A percentile compares a stretch with the other conserved stretches of the same genome.
These are phyloP conservation scores for Xylaria sp. DNA, from an alignment of 2,329 filamentous ascomycete genomes.

Conservation along the genomic window DNA sequence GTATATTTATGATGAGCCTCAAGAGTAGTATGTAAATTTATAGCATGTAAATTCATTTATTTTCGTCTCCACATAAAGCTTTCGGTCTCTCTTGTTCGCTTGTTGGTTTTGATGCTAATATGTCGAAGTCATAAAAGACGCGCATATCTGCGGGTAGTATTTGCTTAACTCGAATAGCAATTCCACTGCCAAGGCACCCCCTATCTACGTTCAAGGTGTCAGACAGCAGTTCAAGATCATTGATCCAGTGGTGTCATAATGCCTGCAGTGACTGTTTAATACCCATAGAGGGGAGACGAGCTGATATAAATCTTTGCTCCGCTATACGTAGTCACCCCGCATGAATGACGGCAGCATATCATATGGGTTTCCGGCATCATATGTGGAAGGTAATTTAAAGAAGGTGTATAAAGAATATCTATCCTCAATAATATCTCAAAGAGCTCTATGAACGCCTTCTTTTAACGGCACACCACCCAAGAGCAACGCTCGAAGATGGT, in stretches of 20 bases:
- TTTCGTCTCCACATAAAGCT: neutral
- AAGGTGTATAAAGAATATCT: neutral
- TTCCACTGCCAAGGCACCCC: too few species aligned
- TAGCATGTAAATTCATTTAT: neutral
- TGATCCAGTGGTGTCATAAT: neutral
- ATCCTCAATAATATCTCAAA: neutral
- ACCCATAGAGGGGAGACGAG: neutral
- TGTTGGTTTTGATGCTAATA: too few species aligned
- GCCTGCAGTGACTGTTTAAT: neutral
- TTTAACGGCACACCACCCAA: too few species aligned
- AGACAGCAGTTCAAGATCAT: neutral
- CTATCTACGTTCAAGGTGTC: too few species aligned
- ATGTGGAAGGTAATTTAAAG: neutral
- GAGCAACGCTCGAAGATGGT: neutral
- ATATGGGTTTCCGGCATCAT: neutral
- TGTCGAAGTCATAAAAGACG: too few species aligned
- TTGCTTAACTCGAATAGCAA: too few species aligned
- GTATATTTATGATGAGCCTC: neutral
- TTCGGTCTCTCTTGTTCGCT: too few species aligned
- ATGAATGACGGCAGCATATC: neutral
- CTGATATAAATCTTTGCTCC: neutral
- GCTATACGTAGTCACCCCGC: neutral
- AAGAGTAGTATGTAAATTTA: neutral
- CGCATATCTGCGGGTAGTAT: too few species aligned
- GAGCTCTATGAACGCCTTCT: neutral